Evolutionary conservation across 2,329 filamentous ascomycete genomes (phyloP).

Genomic region (Dactylella cylindrospora): DNA sequence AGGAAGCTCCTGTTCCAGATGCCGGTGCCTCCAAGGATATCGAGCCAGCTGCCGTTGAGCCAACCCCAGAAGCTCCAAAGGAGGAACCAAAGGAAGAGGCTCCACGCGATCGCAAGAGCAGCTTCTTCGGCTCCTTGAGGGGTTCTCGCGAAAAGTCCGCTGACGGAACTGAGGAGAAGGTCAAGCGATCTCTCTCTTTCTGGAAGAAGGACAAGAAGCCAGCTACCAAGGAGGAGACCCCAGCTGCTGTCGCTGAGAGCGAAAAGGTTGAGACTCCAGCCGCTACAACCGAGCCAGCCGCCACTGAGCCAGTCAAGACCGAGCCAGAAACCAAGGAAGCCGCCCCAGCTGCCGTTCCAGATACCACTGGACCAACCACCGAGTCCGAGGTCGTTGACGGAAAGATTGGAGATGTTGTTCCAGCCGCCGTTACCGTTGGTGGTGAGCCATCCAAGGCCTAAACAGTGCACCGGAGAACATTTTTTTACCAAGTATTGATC

Average conservation of each 20-base stretch:
- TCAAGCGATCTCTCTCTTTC: constrained; percentile 17
- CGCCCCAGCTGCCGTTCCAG: constrained; percentile 19
- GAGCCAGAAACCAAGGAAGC: constrained; percentile 13
- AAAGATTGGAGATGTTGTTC: constrained; percentile 45
- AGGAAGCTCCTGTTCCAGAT: constrained; percentile 14
- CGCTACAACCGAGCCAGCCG: constrained; percentile 20
- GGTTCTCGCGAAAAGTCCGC: constrained; percentile 28
- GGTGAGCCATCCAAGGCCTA: constrained; percentile 43
- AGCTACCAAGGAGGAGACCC: constrained; percentile 28
- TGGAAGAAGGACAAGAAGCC: constrained; percentile 40
- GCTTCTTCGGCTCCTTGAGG: constrained; percentile 34
- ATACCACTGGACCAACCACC: constrained; percentile 4
- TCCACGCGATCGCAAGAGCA: constrained; percentile 14
- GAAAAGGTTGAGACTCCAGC: constrained; percentile 18
- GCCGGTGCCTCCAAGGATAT: neutral
- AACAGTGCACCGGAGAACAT: neutral
- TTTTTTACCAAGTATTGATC: neutral
- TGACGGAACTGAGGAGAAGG: constrained; percentile 25
- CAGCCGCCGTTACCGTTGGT: constrained; percentile 38
- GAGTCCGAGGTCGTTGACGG: constrained; percentile 16
- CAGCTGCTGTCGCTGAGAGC: constrained; percentile 33
- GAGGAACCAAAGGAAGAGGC: constrained; percentile 21
- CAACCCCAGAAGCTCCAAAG: constrained; percentile 8
- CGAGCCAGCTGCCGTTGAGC: neutral
- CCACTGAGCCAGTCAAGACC: constrained; percentile 31